A percentile compares a stretch with the other conserved stretches of the same genome.
phyloP scores from a whole-genome alignment of 371 early-diverging fungal genomes.

The Mortierella sp. region DNA sequence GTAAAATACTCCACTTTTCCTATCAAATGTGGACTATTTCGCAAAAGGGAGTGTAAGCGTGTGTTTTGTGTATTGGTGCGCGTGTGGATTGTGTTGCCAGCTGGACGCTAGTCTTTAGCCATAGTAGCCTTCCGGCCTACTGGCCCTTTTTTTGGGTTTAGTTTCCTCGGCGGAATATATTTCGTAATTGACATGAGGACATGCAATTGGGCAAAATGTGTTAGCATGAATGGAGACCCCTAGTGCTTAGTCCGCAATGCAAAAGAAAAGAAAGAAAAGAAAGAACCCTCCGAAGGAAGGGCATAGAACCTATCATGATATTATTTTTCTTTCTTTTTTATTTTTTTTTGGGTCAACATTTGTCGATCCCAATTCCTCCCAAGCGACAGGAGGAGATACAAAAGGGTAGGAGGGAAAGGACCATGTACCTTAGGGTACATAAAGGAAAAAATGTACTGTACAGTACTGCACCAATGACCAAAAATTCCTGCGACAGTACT shows the following conservation, averaged over 20 bases:
- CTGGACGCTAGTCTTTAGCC: too few relatives aligned
- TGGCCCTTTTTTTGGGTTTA: conserved; percentile 8
- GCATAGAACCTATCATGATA: too few relatives aligned
- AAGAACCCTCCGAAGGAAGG: too few relatives aligned
- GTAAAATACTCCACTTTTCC: too few relatives aligned
- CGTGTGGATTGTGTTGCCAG: too few relatives aligned
- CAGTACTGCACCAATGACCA: not conserved
- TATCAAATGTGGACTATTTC: too few relatives aligned
- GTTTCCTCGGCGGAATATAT: not conserved
- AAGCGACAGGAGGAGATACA: not conserved
- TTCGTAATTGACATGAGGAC: not conserved
- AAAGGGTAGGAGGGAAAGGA: not conserved
- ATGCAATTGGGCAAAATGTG: not conserved
- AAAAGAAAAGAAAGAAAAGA: not conserved
- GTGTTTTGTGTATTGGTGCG: too few relatives aligned
- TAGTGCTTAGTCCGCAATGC: not conserved
- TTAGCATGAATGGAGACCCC: not conserved
- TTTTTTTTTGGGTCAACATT: not conserved
- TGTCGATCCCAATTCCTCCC: not conserved
- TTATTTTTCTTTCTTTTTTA: not conserved
- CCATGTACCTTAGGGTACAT: not conserved
- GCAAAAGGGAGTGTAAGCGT: too few relatives aligned
- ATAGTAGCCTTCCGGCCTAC: conserved; percentile 7
- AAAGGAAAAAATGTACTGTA: not conserved
- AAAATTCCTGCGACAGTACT: not conserved